These are phyloP conservation scores for Cystofilobasidium capitatum DNA, from an alignment of 768 basidiomycete species.

Conservation along the genomic window DNA sequence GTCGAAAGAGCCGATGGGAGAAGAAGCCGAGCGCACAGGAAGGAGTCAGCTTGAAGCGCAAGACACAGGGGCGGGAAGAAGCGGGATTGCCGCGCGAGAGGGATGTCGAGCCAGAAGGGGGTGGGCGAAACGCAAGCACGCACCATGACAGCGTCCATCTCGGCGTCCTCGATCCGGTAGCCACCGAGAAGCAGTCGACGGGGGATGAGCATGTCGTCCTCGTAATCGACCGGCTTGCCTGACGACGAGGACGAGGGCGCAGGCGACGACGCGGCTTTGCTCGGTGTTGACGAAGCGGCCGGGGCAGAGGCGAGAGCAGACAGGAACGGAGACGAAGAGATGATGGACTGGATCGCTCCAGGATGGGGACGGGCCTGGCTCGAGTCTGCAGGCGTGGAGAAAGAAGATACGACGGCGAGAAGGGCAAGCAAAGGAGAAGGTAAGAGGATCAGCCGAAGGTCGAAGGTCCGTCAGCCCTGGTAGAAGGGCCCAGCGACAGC, in stretches of 20 bases:
- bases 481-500: no score
- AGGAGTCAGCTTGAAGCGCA: no score
- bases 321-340: neutral
- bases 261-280: neutral
- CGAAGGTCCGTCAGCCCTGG: neutral
- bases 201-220: conserved; percentile 11
- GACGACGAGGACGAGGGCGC: neutral
- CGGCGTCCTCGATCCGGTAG: neutral
- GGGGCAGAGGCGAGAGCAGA: neutral
- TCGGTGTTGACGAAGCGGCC: neutral
- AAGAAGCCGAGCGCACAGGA: no score
- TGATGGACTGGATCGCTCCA: neutral
- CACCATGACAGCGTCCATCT: conserved; percentile 16
- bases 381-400: neutral
- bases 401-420: neutral
- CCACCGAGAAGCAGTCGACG: neutral
- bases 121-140: no score
- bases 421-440: neutral
- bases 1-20: no score
- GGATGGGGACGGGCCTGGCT: conserved; percentile 1
- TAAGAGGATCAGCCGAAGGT: neutral
- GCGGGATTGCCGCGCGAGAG: no score
- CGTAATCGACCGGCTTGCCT: conserved; percentile 5
- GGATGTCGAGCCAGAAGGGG: no score
- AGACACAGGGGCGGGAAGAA: no score